These are phyloP conservation scores for Wallacemonas sp. DNA, from an alignment of 208 protist genomes.

Conservation along the genomic window DNA sequence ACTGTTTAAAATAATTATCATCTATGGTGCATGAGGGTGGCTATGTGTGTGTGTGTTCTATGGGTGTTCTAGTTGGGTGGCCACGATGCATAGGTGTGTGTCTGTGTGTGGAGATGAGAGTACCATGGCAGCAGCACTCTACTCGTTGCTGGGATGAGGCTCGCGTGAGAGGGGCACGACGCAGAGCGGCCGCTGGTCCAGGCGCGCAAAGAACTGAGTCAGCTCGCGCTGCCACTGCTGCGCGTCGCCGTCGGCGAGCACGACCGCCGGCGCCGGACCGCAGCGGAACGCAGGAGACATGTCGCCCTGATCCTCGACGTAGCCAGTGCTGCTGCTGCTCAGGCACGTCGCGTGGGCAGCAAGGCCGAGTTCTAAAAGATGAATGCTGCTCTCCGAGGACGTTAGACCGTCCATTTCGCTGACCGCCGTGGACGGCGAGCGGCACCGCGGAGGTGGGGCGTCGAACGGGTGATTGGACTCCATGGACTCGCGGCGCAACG, in stretches of 20 bases:
- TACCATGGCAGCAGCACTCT: not conserved
- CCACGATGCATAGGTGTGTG: not conserved
- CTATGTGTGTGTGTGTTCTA: no score
- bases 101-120: not conserved
- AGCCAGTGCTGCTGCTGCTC: not conserved
- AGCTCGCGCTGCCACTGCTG: slow-evolving; percentile 45
- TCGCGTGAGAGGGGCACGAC: slow-evolving; percentile 16
- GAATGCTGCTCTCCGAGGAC: slow-evolving; percentile 13
- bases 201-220: slow-evolving; percentile 43
- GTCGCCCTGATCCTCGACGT: not conserved
- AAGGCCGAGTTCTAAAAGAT: slow-evolving; percentile 1
- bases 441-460: slow-evolving; percentile 1
- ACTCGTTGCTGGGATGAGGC: not conserved
- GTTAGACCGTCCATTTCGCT: slow-evolving; percentile 10
- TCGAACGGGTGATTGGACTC: slow-evolving; percentile 1
- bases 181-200: slow-evolving; percentile 41
- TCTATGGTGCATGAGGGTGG: not conserved
- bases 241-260: slow-evolving; percentile 32
- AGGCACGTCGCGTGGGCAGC: not conserved
- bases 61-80: not conserved
- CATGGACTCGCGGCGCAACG: not conserved
- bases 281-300: not conserved
- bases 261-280: not conserved
- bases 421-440: not conserved
- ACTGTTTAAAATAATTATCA: not conserved